These are phyloP conservation scores for Scutellaria galericulata DNA, from an alignment of 257 asterid genomes.

Conservation along the genomic window DNA sequence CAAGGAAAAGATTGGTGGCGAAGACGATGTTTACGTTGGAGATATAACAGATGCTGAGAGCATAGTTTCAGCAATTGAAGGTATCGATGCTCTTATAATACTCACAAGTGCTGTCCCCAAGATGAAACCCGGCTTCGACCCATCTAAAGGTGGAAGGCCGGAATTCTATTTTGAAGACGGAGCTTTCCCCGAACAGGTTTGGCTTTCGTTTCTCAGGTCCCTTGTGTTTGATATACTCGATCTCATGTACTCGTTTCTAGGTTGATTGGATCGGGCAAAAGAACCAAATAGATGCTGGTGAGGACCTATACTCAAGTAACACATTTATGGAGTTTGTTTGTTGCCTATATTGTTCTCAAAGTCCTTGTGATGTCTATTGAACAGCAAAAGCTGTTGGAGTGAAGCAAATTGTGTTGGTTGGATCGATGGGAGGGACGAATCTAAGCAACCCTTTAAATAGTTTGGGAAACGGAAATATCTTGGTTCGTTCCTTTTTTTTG, in stretches of 20 bases:
- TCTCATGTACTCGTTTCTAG: conserved; percentile 42
- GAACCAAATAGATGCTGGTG: conserved; percentile 96
- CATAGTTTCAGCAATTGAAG: conserved; percentile 67
- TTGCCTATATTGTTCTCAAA: conserved; percentile 1
- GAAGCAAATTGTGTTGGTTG: conserved; percentile 90
- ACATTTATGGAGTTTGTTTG: neutral
- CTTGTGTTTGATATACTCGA: neutral
- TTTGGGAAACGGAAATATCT: conserved; percentile 87
- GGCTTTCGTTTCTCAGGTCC: conserved; percentile 1
- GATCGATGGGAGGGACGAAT: conserved; percentile 97
- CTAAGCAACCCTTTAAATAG: conserved; percentile 74
- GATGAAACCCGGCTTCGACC: conserved; percentile 92
- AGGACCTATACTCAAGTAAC: conserved; percentile 27
- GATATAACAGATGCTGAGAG: conserved; percentile 69
- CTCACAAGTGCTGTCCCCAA: conserved; percentile 96
- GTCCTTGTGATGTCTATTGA: conserved; percentile 20
- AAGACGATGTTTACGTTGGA: conserved; percentile 76
- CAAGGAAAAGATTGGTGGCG: conserved; percentile 82
- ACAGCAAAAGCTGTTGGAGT: conserved; percentile 96
- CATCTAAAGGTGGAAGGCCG: conserved; percentile 80
- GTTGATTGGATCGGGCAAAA: conserved; percentile 98
- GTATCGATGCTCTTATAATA: conserved; percentile 81
- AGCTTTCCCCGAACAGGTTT: conserved; percentile 82
- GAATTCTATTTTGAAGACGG: conserved; percentile 96
- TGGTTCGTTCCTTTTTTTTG: conserved; percentile 54